Evolutionary conservation across 495 filamentous ascomycete species (phyloP).

Genomic region (Aspergillus incahuasiensis): DNA sequence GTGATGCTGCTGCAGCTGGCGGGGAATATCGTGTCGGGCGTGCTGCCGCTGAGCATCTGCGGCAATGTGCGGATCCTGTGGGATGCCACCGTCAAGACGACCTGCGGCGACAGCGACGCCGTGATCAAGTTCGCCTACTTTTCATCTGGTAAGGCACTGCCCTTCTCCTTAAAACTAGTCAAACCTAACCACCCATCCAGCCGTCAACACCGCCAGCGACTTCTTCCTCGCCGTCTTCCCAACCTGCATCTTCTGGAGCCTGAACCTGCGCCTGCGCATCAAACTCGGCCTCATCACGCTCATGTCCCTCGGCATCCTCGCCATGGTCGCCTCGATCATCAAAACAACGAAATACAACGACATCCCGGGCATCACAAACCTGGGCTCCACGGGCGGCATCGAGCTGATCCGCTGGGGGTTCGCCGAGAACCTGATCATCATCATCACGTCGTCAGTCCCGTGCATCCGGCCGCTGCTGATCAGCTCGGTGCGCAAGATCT

Average conservation of each 20-base stretch:
- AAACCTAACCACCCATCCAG: conserved; percentile 10
- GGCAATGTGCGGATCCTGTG: conserved; percentile 23
- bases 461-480: conserved; percentile 34
- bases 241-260: conserved; percentile 41
- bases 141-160: conserved; percentile 24
- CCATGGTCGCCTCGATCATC: conserved; percentile 40
- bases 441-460: conserved; percentile 34
- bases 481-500: conserved; percentile 37
- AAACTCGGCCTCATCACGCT: conserved; percentile 38
- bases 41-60: conserved; percentile 31
- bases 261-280: conserved; percentile 35
- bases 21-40: conserved; percentile 27
- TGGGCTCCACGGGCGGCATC: conserved; percentile 24
- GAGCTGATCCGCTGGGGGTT: conserved; percentile 35
- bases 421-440: conserved; percentile 31
- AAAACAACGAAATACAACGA: conserved; percentile 37
- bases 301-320: conserved; percentile 39
- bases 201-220: conserved; percentile 39
- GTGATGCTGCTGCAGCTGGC: conserved; percentile 25
- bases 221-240: conserved; percentile 41
- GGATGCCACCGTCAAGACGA: conserved; percentile 24
- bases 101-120: conserved; percentile 19
- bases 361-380: conserved; percentile 31
- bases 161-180: too few relatives aligned
- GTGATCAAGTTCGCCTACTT: conserved; percentile 33